Conservation (phyloP, 148 eudicot genomes). For the Bassia scoparia region DNA sequence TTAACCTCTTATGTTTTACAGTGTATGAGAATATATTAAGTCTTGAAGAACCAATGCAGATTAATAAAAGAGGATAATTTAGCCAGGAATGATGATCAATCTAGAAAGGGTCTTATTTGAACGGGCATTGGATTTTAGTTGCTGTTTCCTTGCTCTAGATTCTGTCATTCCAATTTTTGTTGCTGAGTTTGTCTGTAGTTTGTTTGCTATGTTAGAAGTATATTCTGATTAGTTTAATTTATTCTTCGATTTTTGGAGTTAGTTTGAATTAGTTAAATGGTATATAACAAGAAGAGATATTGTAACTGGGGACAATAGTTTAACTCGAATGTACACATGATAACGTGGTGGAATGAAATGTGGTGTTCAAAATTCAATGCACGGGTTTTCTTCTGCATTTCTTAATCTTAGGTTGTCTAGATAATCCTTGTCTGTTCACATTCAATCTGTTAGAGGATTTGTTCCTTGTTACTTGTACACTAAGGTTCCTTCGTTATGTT, state of each 20-base stretch:
- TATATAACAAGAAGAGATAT: slow-evolving; percentile 4
- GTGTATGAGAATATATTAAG: neutral
- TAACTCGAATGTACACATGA: neutral
- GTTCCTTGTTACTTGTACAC: neutral
- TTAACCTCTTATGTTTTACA: neutral
- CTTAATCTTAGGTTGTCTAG: neutral
- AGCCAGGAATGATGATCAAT: neutral
- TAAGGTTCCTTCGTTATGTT: too few species aligned
- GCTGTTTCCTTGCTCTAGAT: neutral
- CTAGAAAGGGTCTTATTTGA: neutral
- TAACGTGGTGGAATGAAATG: neutral
- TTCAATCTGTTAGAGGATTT: neutral
- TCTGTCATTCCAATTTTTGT: neutral
- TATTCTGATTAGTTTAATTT: too few species aligned
- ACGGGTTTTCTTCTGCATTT: neutral
- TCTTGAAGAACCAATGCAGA: neutral
- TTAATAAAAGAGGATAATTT: slow-evolving; percentile 1
- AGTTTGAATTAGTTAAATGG: neutral
- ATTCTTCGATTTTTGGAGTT: neutral
- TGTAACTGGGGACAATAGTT: neutral
- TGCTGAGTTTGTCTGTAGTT: neutral
- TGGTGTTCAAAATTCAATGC: neutral
- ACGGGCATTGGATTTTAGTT: neutral
- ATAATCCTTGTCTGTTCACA: neutral
- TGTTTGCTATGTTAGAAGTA: neutral